phyloP scores from a whole-genome alignment of 1,284 basidiomycete genomes.

The Sporisorium sorghi region DNA sequence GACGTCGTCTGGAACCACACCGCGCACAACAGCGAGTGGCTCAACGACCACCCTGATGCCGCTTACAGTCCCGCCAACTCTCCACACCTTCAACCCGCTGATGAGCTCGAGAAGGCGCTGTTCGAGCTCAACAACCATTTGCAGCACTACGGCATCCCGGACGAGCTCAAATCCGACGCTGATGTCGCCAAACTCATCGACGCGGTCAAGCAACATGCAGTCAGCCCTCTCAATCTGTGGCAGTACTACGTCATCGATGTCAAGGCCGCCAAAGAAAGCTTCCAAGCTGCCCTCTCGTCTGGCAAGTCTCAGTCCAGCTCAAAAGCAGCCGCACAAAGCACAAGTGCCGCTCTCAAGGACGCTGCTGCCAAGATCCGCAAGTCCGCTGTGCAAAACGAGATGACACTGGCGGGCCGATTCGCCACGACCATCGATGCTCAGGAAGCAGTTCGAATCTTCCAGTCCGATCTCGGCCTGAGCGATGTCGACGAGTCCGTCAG shows the following conservation, averaged over 20 bases:
- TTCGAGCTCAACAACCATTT: conserved; percentile 49
- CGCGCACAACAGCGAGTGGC: conserved; percentile 60
- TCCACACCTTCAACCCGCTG: conserved; percentile 62
- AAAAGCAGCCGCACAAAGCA: conserved; percentile 4
- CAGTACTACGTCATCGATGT: conserved; percentile 63
- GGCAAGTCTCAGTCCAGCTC: conserved; percentile 16
- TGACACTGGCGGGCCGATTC: conserved; percentile 52
- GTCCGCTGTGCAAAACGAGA: conserved; percentile 52
- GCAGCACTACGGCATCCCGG: conserved; percentile 39
- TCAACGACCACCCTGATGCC: conserved; percentile 63
- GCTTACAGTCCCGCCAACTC: conserved; percentile 64
- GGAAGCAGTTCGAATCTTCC: conserved; percentile 40
- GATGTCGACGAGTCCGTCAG: conserved; percentile 28
- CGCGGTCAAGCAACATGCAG: conserved; percentile 54
- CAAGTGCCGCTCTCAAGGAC: conserved; percentile 18
- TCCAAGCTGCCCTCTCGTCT: conserved; percentile 29
- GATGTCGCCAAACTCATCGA: conserved; percentile 55
- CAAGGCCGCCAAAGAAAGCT: conserved; percentile 38
- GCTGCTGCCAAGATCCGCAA: conserved; percentile 36
- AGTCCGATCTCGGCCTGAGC: conserved; percentile 24
- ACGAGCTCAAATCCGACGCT: conserved; percentile 44
- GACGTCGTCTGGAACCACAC: conserved; percentile 66
- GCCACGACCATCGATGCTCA: conserved; percentile 51
- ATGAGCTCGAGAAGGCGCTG: conserved; percentile 60
- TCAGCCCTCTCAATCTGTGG: conserved; percentile 59